Evolutionary conservation across 2,329 filamentous ascomycete species (phyloP).

Genomic region (Trichophyton equinum): DNA sequence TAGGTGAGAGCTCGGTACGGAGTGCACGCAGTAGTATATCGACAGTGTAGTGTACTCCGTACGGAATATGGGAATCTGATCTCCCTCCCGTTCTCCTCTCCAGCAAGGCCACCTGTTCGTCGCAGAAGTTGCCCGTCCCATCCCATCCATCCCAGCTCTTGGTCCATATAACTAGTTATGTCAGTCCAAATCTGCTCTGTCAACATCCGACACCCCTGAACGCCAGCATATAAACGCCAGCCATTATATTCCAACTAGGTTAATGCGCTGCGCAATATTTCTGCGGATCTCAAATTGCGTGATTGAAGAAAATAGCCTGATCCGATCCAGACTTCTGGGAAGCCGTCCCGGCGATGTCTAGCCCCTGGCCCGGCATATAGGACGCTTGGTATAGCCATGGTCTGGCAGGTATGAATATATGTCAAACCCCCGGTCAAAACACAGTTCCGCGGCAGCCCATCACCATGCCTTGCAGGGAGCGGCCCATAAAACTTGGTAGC

Average conservation of each 20-base stretch:
- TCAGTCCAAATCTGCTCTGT: background rate
- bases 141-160: too few relatives aligned
- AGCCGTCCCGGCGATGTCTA: background rate
- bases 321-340: slow-evolving; percentile 1
- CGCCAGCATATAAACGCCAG: background rate
- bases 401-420: background rate
- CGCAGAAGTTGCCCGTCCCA: background rate
- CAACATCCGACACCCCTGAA: background rate
- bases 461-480: background rate
- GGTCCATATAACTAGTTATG: too few relatives aligned
- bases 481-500: background rate
- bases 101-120: slow-evolving; percentile 1
- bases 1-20: too few relatives aligned
- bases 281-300: background rate
- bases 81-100: background rate
- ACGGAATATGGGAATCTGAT: background rate
- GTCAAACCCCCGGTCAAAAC: background rate
- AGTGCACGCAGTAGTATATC: too few relatives aligned
- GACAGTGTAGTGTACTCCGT: too few relatives aligned
- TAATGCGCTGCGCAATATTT: background rate
- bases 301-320: background rate
- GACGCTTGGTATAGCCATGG: background rate
- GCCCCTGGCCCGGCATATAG: background rate
- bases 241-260: background rate
- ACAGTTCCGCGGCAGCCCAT: background rate